Evolutionary conservation across 805 yeast species (phyloP).

Genomic region (Wickerhamomyces xylosicus): DNA sequence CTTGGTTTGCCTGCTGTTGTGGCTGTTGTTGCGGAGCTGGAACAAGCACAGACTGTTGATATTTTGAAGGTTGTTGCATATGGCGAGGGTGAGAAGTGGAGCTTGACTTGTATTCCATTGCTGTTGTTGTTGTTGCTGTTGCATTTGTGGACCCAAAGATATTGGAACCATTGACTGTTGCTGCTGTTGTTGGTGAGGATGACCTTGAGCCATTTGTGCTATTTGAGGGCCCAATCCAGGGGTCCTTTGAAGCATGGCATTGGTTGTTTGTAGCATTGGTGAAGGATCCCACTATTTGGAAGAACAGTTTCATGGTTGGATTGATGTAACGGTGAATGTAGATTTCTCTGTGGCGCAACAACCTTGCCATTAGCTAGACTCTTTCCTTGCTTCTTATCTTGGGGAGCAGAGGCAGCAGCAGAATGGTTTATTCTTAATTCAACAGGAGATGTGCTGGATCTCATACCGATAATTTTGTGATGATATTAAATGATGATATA

Average conservation of each 20-base stretch:
- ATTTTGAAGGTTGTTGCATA: not conserved
- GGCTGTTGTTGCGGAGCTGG: slow-evolving; percentile 2
- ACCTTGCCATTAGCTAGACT: not conserved
- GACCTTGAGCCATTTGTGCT: not conserved
- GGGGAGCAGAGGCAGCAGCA: not conserved
- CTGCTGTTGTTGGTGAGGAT: slow-evolving; percentile 2
- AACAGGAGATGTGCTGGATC: slow-evolving; percentile 1
- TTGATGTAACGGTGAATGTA: slow-evolving; percentile 17
- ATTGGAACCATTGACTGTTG: slow-evolving; percentile 1
- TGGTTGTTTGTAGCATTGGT: slow-evolving; percentile 7
- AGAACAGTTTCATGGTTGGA: slow-evolving; percentile 10
- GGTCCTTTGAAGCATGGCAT: not conserved
- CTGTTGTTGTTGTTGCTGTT: slow-evolving; percentile 2
- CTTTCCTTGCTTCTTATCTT: not conserved
- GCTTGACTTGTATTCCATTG: not conserved
- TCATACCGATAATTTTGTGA: too few relatives aligned
- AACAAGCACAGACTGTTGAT: slow-evolving; percentile 2
- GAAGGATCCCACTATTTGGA: slow-evolving; percentile 7
- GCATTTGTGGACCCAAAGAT: slow-evolving; percentile 8
- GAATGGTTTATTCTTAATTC: not conserved
- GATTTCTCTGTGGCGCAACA: slow-evolving; percentile 3
- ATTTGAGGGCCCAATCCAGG: not conserved
- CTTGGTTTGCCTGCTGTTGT: not conserved
- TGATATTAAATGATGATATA: too few relatives aligned
- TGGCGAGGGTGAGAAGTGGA: not conserved